Evolutionary conservation across 352 stramenopile species (phyloP).

Genomic region (Hyaloperonospora arabidopsidis): DNA sequence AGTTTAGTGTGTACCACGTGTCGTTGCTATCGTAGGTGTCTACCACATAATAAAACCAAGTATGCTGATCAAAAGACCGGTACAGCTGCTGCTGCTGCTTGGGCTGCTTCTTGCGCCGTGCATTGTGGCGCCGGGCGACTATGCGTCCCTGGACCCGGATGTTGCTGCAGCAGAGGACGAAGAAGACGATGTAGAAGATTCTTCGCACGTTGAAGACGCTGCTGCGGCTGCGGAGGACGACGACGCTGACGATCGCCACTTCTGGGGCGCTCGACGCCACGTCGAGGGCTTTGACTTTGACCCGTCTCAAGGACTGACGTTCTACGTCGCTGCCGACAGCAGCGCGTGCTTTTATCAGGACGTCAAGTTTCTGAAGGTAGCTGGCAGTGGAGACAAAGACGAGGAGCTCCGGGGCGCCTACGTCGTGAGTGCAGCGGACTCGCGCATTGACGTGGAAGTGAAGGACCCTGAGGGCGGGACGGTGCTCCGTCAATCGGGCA

Average conservation of each 20-base stretch:
- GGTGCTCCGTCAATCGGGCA: constrained; percentile 47
- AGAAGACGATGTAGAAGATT: constrained; percentile 41
- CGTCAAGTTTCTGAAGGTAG: constrained; percentile 33
- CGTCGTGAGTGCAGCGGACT: constrained; percentile 63
- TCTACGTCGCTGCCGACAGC: constrained; percentile 42
- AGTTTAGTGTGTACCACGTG: background rate
- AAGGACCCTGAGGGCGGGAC: constrained; percentile 55
- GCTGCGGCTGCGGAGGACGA: constrained; percentile 20
- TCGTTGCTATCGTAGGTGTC: too few species aligned
- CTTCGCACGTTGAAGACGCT: constrained; percentile 26
- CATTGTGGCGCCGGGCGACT: constrained; percentile 25
- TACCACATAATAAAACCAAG: background rate
- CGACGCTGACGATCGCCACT: too few species aligned
- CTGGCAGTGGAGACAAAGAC: constrained; percentile 11
- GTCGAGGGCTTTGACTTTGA: constrained; percentile 76
- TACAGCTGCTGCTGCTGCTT: constrained; percentile 1
- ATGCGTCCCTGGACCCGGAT: constrained; percentile 32
- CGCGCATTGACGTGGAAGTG: constrained; percentile 66
- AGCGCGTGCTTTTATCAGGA: constrained; percentile 67
- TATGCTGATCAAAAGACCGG: background rate
- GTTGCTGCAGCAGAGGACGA: constrained; percentile 34
- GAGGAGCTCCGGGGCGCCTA: constrained; percentile 62
- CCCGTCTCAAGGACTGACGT: constrained; percentile 70
- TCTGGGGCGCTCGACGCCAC: constrained; percentile 12
- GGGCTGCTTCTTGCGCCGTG: constrained; percentile 8